A percentile compares a stretch with the other conserved stretches of the same genome.
These are phyloP conservation scores for Apiospora sp. DNA, from an alignment of 2,329 filamentous ascomycete species.

Conservation along the genomic window DNA sequence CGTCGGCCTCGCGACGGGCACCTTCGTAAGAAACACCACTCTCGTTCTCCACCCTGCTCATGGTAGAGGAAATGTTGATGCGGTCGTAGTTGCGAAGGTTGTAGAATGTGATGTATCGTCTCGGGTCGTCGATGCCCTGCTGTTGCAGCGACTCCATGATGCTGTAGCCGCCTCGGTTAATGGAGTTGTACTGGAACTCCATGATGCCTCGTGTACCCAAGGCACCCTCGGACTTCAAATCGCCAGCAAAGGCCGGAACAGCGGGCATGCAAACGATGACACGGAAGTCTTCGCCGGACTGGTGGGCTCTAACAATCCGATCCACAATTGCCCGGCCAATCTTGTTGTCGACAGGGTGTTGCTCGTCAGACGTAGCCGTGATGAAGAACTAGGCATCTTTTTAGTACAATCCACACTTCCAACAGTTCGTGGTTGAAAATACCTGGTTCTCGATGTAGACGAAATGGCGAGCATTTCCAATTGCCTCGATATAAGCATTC, in stretches of 20 bases:
- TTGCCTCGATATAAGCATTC: conserved; percentile 81
- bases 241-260: conserved; percentile 83
- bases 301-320: conserved; percentile 75
- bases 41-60: conserved; percentile 66
- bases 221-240: conserved; percentile 75
- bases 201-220: conserved; percentile 85
- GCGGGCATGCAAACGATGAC: conserved; percentile 81
- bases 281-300: conserved; percentile 72
- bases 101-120: conserved; percentile 82
- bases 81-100: conserved; percentile 86
- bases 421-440: conserved; percentile 25
- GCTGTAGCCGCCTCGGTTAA: conserved; percentile 77
- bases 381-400: conserved; percentile 74
- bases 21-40: conserved; percentile 74
- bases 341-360: conserved; percentile 77
- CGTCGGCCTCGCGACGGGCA: conserved; percentile 70
- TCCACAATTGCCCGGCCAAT: conserved; percentile 83
- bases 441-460: conserved; percentile 82
- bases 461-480: conserved; percentile 73
- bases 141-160: conserved; percentile 76
- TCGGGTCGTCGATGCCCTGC: conserved; percentile 71
- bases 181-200: conserved; percentile 86
- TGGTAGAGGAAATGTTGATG: conserved; percentile 73
- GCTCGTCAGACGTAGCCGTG: conserved; percentile 75
- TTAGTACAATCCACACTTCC: background rate